Conservation (phyloP, 192 early-diverging fungal species). For the Piromyces finnis region DNA sequence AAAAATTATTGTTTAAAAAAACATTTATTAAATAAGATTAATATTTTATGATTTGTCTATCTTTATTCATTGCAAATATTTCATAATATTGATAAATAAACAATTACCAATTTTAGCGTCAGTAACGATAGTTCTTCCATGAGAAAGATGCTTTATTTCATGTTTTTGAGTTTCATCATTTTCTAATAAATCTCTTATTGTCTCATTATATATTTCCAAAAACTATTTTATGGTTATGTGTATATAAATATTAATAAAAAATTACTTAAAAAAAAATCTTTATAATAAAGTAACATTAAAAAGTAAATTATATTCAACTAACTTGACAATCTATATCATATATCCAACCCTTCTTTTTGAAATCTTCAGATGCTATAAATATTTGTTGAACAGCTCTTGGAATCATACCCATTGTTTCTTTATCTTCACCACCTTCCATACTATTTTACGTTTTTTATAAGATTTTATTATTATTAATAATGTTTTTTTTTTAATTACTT, state of each 20-base stretch:
- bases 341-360: conserved; percentile 67
- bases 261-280: too few relatives aligned
- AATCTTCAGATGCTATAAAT: conserved; percentile 48
- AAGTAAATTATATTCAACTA: too few relatives aligned
- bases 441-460: neutral
- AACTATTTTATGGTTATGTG: conserved; percentile 60
- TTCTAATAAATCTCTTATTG: conserved; percentile 60
- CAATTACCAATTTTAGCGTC: conserved; percentile 38
- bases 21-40: too few relatives aligned
- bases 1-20: too few relatives aligned
- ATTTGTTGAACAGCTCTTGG: conserved; percentile 84
- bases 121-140: conserved; percentile 61
- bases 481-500: too few relatives aligned
- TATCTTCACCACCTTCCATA: conserved; percentile 28
- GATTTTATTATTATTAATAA: too few relatives aligned
- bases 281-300: too few relatives aligned
- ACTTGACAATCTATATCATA: conserved; percentile 18
- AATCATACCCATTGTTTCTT: conserved; percentile 62
- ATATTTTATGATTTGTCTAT: too few relatives aligned
- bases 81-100: too few relatives aligned
- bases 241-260: neutral
- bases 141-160: conserved; percentile 64
- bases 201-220: conserved; percentile 94
- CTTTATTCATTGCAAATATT: too few relatives aligned
- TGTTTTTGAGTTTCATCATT: conserved; percentile 38